phyloP scores from a whole-genome alignment of 148 eudicot genomes.

The Bassia scoparia region DNA sequence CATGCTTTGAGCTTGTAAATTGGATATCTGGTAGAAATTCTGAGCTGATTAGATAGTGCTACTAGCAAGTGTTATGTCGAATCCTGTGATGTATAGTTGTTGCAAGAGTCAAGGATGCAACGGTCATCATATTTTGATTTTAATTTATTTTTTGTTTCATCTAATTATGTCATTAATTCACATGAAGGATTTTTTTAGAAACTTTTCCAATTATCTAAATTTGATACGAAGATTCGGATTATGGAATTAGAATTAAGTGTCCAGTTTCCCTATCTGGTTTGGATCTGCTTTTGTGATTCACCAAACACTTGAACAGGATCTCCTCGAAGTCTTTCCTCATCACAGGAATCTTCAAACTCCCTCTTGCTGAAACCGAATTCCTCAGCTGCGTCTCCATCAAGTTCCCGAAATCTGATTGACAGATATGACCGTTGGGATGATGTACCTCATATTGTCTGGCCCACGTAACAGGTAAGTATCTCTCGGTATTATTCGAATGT shows the following conservation, averaged over 20 bases:
- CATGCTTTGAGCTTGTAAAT: constrained; percentile 9
- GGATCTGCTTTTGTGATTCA: constrained; percentile 8
- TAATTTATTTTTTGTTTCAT: not conserved
- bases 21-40: not conserved
- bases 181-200: not conserved
- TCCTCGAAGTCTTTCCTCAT: constrained; percentile 24
- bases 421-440: constrained; percentile 20
- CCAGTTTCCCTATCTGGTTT: constrained; percentile 12
- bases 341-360: constrained; percentile 30
- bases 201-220: no score
- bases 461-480: constrained; percentile 29
- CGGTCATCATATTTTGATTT: not conserved
- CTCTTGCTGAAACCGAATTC: constrained; percentile 27
- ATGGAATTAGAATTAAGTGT: no score
- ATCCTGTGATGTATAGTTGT: not conserved
- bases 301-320: constrained; percentile 20
- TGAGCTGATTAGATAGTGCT: no score
- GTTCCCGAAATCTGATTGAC: constrained; percentile 17
- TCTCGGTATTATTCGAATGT: constrained; percentile 13
- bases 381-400: constrained; percentile 23
- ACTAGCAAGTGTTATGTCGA: not conserved
- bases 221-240: no score
- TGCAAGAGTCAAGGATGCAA: not conserved
- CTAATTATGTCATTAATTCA: not conserved
- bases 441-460: constrained; percentile 14